Conservation (phyloP, 805 yeast genomes). For the Sugiyamaella qingdaonensis region DNA sequence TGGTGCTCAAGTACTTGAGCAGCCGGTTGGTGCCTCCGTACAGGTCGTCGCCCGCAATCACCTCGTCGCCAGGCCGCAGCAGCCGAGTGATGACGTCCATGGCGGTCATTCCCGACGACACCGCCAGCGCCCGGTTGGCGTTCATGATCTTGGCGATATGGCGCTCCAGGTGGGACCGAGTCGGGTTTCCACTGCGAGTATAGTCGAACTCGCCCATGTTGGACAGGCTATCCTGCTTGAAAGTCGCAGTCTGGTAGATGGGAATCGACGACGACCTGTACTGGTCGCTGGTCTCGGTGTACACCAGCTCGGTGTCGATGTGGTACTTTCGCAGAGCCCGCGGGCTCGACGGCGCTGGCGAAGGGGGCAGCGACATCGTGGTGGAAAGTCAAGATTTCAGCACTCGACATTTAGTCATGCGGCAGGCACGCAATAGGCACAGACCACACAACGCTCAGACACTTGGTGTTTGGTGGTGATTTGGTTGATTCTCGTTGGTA, state of each 20-base stretch:
- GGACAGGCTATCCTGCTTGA: conserved; percentile 68
- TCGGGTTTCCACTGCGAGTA: conserved; percentile 92
- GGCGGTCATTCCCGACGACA: conserved; percentile 90
- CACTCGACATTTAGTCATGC: background rate
- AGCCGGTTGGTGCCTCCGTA: conserved; percentile 93
- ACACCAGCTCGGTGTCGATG: conserved; percentile 68
- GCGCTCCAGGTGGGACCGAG: conserved; percentile 73
- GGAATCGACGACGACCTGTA: conserved; percentile 83
- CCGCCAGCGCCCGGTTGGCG: conserved; percentile 75
- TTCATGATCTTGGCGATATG: conserved; percentile 76
- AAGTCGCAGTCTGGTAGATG: conserved; percentile 89
- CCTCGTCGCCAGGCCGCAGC: conserved; percentile 78
- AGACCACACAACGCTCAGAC: background rate
- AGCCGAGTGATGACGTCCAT: conserved; percentile 77
- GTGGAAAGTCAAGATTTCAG: background rate
- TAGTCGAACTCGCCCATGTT: conserved; percentile 81
- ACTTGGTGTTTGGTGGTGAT: background rate
- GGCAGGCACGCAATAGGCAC: background rate
- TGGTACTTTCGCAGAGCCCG: conserved; percentile 34
- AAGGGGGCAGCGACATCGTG: conserved; percentile 14
- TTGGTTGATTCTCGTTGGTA: too few species aligned
- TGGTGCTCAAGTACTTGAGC: conserved; percentile 62
- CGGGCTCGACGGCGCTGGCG: conserved; percentile 17
- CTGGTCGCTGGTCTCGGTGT: conserved; percentile 58
- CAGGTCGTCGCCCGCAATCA: conserved; percentile 89